Conservation (phyloP, 2,329 filamentous ascomycete genomes). For the Lachnellula arida region DNA sequence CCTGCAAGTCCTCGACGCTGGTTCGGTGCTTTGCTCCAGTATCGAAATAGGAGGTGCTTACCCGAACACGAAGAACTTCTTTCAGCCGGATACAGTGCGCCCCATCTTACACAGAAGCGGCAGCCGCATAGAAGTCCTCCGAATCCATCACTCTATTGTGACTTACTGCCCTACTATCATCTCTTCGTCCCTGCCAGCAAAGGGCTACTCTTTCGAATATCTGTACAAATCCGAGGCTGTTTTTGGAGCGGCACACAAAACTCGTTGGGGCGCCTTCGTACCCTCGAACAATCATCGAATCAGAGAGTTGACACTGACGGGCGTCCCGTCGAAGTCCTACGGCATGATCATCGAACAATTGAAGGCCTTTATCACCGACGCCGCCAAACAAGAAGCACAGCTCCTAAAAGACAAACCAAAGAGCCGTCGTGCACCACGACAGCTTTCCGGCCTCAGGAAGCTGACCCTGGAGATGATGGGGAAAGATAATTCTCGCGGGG, state of each 20-base stretch:
- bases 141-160: constrained; percentile 56
- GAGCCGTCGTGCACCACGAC: constrained; percentile 36
- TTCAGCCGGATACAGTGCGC: background rate
- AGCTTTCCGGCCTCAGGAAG: constrained; percentile 48
- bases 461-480: constrained; percentile 49
- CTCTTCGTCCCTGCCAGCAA: background rate
- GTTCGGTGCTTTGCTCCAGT: constrained; percentile 31
- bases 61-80: background rate
- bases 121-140: constrained; percentile 49
- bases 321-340: constrained; percentile 49
- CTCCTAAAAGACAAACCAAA: constrained; percentile 12
- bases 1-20: constrained; percentile 50
- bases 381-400: constrained; percentile 44
- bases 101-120: constrained; percentile 36
- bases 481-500: background rate
- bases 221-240: constrained; percentile 35
- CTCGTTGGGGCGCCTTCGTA: constrained; percentile 45
- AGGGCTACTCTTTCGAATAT: constrained; percentile 24
- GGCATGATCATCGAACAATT: constrained; percentile 48
- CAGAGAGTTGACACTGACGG: constrained; percentile 47
- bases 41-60: background rate
- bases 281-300: constrained; percentile 56
- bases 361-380: constrained; percentile 42
- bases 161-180: constrained; percentile 47
- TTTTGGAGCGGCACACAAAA: constrained; percentile 30